Base-by-base conservation (phyloP, 2,329 filamentous ascomycete species). In the Nigrospora sphaerica region DNA sequence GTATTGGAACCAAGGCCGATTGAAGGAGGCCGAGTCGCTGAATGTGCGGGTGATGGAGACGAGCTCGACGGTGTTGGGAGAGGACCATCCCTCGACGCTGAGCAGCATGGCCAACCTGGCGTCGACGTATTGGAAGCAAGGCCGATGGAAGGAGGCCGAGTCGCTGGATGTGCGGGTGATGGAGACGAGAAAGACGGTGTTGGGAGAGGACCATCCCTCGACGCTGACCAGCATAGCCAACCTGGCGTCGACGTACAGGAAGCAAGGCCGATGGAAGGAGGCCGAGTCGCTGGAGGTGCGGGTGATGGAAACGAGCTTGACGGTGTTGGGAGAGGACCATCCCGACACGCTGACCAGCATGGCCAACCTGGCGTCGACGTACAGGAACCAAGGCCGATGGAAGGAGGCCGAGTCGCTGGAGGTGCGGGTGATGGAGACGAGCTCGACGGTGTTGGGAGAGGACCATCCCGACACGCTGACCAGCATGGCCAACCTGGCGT, bases 291-390 rank as follows among this genome's bases (percentile, higher is more conserved):
- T 49, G 16, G 14, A 17, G 10, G 18, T 43, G 31, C 33, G 39
- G 32, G 40, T 46, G 18, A 39, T 49, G 14, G 43, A 49, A 35
- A 46, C 28, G 12, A n/a, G 44, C 14, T 44, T 44, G 40, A n/a
- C 35, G 36, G 42, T n/a, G n/a, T n/a, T n/a, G n/a, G n/a, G n/a
- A n/a, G n/a, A n/a, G n/a, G n/a, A n/a, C n/a, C n/a, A n/a, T n/a
- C n/a, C n/a, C n/a, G n/a, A n/a, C n/a, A 36, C 34, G 11, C 34
- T 36, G 9, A 6, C 13, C 12, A 36, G 34, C 16, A 6, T 36
- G 4, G 34, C 6, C 6, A 17, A 36, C 34, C 16, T 36, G 9
- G 34, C 34, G 16, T 36, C 17, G 16, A 40, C 44, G 18, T 40
- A 23, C 12, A 13, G 28, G 7, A 16, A 39, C 7, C 32, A 42